Conservation (phyloP, 805 yeast species). For the Gaillardinia entomophila region DNA sequence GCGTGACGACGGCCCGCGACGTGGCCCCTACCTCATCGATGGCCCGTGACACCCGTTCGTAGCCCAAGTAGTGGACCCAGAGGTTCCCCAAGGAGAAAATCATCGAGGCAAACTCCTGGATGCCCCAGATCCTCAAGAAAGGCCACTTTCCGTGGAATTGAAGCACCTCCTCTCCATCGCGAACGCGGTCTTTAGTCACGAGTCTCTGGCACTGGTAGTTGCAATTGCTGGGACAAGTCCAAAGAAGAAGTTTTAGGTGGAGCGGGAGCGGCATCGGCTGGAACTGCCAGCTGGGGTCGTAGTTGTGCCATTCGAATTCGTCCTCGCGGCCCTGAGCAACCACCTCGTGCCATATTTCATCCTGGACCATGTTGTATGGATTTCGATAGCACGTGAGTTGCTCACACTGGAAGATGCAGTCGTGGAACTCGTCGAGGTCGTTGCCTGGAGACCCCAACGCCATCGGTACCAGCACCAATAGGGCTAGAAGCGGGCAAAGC, state of each 20-base stretch:
- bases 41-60: constrained; percentile 4
- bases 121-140: constrained; percentile 65
- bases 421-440: constrained; percentile 48
- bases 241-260: constrained; percentile 39
- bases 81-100: constrained; percentile 60
- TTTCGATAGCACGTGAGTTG: constrained; percentile 27
- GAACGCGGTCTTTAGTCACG: constrained; percentile 52
- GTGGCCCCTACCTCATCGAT: neutral
- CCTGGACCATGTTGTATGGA: constrained; percentile 20
- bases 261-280: constrained; percentile 33
- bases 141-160: constrained; percentile 99
- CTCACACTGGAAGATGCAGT: constrained; percentile 49
- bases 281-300: constrained; percentile 30
- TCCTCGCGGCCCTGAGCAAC: constrained; percentile 5
- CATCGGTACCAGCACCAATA: constrained; percentile 3
- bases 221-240: constrained; percentile 54
- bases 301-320: constrained; percentile 15
- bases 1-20: neutral
- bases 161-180: constrained; percentile 45
- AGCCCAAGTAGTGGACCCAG: constrained; percentile 19
- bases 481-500: constrained; percentile 9
- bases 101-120: constrained; percentile 80
- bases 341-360: constrained; percentile 14
- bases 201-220: constrained; percentile 89
- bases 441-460: constrained; percentile 51